Conservation (phyloP, 441 rosid species). For the Adansonia grandidieri region DNA sequence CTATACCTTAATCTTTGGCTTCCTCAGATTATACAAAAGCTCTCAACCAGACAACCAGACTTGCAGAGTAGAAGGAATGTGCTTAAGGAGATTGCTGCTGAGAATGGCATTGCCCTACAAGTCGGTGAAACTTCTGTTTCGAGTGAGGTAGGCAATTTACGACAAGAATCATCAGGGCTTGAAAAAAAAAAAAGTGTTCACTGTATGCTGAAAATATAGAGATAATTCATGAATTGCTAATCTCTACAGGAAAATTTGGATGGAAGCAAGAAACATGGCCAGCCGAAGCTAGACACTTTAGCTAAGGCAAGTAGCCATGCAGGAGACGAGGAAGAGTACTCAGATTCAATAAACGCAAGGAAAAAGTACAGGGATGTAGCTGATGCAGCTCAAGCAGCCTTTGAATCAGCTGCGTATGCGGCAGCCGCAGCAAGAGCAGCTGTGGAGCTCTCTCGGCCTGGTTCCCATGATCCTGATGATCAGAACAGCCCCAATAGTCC, state of each 20-base stretch:
- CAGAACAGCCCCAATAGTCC: slow-evolving; percentile 29
- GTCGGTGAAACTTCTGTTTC: slow-evolving; percentile 44
- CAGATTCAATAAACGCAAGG: slow-evolving; percentile 60
- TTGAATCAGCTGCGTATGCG: slow-evolving; percentile 84
- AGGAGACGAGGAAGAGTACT: slow-evolving; percentile 35
- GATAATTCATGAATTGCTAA: not conserved
- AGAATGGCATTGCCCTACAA: slow-evolving; percentile 63
- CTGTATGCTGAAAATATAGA: not conserved
- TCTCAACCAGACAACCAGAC: slow-evolving; percentile 76
- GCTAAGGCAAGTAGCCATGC: not conserved
- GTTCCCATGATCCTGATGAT: slow-evolving; percentile 51
- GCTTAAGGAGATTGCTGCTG: slow-evolving; percentile 72
- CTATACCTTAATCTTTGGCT: slow-evolving; percentile 23
- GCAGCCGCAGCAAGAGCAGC: slow-evolving; percentile 95
- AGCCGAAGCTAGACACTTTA: slow-evolving; percentile 7
- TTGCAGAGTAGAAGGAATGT: slow-evolving; percentile 60
- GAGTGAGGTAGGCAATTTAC: slow-evolving; percentile 45
- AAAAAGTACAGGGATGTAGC: slow-evolving; percentile 84
- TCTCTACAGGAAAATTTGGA: slow-evolving; percentile 48
- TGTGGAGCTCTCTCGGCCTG: slow-evolving; percentile 80
- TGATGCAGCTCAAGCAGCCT: slow-evolving; percentile 98
- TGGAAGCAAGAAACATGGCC: slow-evolving; percentile 33
- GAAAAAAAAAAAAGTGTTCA: not conserved
- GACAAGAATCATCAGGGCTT: not conserved
- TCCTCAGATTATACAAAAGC: slow-evolving; percentile 75